Evolutionary conservation across 768 basidiomycete genomes (phyloP).

Genomic region (Cystofilobasidium bisporidii): DNA sequence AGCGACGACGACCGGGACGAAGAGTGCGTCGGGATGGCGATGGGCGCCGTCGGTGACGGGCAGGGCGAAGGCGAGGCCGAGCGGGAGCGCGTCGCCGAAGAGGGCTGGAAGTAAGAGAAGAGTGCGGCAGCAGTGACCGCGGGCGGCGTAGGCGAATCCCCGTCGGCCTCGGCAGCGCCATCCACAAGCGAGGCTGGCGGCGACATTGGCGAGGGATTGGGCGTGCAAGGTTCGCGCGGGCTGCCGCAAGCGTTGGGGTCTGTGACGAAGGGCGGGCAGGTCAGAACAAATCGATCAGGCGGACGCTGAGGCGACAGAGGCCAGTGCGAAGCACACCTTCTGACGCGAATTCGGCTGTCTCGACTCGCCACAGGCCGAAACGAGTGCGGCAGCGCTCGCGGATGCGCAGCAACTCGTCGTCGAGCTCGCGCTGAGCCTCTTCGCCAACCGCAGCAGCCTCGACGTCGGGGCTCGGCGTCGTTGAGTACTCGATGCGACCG

Average conservation of each 20-base stretch:
- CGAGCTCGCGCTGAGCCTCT: background rate
- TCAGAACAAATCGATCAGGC: background rate
- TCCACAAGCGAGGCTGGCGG: background rate
- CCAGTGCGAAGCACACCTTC: background rate
- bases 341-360: slow-evolving; percentile 3
- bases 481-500: background rate
- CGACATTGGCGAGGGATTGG: background rate
- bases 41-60: no score
- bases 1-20: background rate
- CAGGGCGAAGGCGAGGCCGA: background rate
- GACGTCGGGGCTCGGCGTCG: background rate
- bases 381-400: background rate
- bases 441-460: background rate
- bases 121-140: background rate
- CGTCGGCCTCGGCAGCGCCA: background rate
- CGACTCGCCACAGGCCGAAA: background rate
- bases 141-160: background rate
- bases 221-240: background rate
- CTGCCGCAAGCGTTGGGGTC: background rate
- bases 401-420: background rate
- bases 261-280: background rate
- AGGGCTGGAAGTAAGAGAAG: slow-evolving; percentile 2
- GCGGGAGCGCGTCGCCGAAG: background rate
- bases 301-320: background rate
- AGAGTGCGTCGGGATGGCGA: background rate